A percentile compares a stretch with the other conserved stretches of the same genome.
Conservation (phyloP, 2,329 filamentous ascomycete genomes). For the Aspergillus piperis region DNA sequence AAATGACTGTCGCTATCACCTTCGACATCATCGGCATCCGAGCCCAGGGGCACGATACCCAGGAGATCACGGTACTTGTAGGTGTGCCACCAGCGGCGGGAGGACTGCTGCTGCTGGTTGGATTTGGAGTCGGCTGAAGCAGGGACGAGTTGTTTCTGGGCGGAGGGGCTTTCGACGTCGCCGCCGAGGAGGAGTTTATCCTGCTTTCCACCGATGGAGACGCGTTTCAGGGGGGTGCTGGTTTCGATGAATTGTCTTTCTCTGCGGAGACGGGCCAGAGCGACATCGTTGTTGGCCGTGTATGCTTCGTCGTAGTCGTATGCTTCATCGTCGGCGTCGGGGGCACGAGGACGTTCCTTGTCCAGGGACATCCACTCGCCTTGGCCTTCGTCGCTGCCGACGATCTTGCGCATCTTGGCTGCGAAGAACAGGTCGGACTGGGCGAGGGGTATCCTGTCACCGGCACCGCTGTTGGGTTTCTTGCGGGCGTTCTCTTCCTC, state of each 20-base stretch:
- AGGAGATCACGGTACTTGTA: conserved; percentile 95
- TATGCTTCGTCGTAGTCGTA: conserved; percentile 38
- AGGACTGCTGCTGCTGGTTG: conserved; percentile 16
- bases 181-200: conserved; percentile 16
- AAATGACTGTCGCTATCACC: conserved; percentile 18
- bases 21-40: conserved; percentile 27
- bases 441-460: conserved; percentile 51
- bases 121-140: conserved; percentile 27
- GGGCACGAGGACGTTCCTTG: conserved; percentile 20
- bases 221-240: conserved; percentile 24
- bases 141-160: conserved; percentile 27
- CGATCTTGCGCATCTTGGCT: conserved; percentile 52
- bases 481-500: conserved; percentile 46
- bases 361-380: conserved; percentile 39
- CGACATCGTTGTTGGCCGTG: conserved; percentile 31
- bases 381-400: conserved; percentile 40
- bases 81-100: conserved; percentile 68
- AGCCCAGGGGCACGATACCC: conserved; percentile 63
- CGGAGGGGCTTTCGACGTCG: conserved; percentile 22
- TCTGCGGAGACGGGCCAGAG: conserved; percentile 36
- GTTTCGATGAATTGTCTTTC: conserved; percentile 24
- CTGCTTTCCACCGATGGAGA: conserved; percentile 11
- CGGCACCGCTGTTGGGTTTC: conserved; percentile 57
- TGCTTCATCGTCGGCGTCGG: conserved; percentile 27
- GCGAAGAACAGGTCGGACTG: conserved; percentile 48